Conservation (phyloP, 2,329 filamentous ascomycete genomes). For the Exserohilum turcica region DNA sequence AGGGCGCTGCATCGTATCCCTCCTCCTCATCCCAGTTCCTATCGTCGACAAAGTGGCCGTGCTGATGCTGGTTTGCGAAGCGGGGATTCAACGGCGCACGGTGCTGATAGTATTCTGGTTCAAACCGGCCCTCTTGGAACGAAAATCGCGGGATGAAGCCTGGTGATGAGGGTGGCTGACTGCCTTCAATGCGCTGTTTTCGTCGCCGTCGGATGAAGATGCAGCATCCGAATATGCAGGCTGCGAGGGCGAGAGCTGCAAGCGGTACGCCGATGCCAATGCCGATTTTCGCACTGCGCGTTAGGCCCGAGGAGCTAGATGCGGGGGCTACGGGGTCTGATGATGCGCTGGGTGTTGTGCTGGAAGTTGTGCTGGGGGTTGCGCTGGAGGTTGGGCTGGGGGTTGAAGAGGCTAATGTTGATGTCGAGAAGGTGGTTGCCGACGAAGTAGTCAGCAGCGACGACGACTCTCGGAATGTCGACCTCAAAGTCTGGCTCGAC, state of each 20-base stretch:
- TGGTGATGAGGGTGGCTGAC: slow-evolving; percentile 41
- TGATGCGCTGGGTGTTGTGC: slow-evolving; percentile 17
- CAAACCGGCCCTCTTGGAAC: slow-evolving; percentile 35
- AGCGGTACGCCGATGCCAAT: slow-evolving; percentile 56
- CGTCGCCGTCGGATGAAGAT: slow-evolving; percentile 33
- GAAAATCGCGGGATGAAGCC: slow-evolving; percentile 46
- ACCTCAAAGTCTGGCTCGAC: slow-evolving; percentile 5
- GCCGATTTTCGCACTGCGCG: slow-evolving; percentile 38
- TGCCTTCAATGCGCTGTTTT: slow-evolving; percentile 28
- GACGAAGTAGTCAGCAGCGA: neutral
- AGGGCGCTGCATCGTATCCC: slow-evolving; percentile 23
- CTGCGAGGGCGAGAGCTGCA: slow-evolving; percentile 60
- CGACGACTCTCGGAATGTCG: neutral
- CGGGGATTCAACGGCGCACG: slow-evolving; percentile 26
- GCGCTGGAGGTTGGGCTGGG: too few species aligned
- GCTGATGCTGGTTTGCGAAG: slow-evolving; percentile 9
- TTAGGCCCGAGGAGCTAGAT: slow-evolving; percentile 26
- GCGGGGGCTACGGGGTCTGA: slow-evolving; percentile 24
- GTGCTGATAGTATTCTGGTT: slow-evolving; percentile 27
- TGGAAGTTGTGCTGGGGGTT: too few species aligned
- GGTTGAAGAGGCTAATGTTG: slow-evolving; percentile 2
- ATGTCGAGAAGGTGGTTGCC: neutral
- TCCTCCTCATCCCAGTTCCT: slow-evolving; percentile 44
- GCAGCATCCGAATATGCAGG: slow-evolving; percentile 33
- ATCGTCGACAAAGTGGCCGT: slow-evolving; percentile 16